A percentile compares a stretch with the other conserved stretches of the same genome.
phyloP scores from a whole-genome alignment of 257 asterid species.

The Parsonsia alboflavescens region DNA sequence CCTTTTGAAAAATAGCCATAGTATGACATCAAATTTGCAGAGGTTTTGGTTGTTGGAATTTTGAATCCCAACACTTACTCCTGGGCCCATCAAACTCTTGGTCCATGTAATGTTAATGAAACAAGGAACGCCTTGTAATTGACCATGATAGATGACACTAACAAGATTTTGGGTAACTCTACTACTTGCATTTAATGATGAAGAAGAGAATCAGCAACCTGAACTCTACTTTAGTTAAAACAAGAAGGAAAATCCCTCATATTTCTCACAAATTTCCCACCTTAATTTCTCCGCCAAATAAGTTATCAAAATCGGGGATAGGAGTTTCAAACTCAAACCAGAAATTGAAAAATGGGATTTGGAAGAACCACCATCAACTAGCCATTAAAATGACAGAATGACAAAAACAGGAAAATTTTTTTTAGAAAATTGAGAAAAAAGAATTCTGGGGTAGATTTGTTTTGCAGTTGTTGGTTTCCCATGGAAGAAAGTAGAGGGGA shows the following conservation, averaged over 20 bases:
- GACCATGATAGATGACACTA: conserved; percentile 42
- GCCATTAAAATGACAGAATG: no score
- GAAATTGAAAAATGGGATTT: no score
- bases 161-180: conserved; percentile 55
- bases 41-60: conserved; percentile 30
- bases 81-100: conserved; percentile 57
- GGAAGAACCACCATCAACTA: no score
- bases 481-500: no score
- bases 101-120: conserved; percentile 60
- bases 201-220: conserved; percentile 43
- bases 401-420: no score
- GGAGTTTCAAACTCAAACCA: no score
- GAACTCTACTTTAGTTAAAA: conserved; percentile 75
- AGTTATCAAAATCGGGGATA: no score
- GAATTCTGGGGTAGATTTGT: no score
- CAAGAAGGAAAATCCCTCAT: conserved; percentile 79
- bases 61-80: conserved; percentile 42
- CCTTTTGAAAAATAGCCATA: conserved; percentile 59
- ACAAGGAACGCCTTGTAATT: conserved; percentile 34
- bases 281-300: not conserved
- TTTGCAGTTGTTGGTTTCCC: no score
- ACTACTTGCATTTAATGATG: conserved; percentile 31
- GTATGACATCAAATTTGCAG: conserved; percentile 55
- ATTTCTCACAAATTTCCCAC: not conserved
- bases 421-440: no score